Evolutionary conservation across 139 green algal species (phyloP).

Genomic region (Penium margaritaceum): DNA sequence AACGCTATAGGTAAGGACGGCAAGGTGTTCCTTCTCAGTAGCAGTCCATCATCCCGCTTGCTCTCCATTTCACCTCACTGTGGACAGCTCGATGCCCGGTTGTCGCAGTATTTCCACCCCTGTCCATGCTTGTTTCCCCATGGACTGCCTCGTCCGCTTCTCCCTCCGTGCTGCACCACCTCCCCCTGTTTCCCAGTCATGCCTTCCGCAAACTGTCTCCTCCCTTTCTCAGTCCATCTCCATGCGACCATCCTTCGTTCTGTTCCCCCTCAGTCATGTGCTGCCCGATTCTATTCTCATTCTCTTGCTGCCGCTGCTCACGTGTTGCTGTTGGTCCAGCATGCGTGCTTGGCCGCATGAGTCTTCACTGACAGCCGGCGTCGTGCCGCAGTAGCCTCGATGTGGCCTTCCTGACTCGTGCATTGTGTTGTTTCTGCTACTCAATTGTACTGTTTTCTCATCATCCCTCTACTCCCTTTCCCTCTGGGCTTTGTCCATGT

Average conservation of each 20-base stretch:
- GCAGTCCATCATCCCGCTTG: neutral
- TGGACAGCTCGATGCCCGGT: neutral
- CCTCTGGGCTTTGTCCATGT: neutral
- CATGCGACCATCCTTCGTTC: too few relatives aligned
- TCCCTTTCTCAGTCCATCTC: neutral
- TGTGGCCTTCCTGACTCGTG: neutral
- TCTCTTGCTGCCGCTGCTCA: neutral
- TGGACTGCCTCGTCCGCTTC: neutral
- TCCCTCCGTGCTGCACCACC: neutral
- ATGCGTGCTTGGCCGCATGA: neutral
- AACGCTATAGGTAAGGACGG: constrained; percentile 28
- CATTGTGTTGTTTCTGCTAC: neutral
- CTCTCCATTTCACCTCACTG: neutral
- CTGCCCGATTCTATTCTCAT: too few relatives aligned
- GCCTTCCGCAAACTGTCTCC: neutral
- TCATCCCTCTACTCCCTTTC: constrained; percentile 6
- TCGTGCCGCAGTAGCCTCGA: neutral
- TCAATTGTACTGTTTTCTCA: neutral
- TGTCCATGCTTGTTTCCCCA: neutral
- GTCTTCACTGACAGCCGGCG: neutral
- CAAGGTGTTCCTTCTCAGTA: neutral
- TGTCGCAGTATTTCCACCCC: neutral
- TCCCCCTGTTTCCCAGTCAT: neutral
- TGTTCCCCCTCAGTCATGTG: too few relatives aligned
- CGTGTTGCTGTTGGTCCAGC: neutral